Percentiles rank a stretch among this genome's conserved stretches.
Evolutionary conservation across 768 basidiomycete species (phyloP).

Genomic region (Cubamyces sp.): DNA sequence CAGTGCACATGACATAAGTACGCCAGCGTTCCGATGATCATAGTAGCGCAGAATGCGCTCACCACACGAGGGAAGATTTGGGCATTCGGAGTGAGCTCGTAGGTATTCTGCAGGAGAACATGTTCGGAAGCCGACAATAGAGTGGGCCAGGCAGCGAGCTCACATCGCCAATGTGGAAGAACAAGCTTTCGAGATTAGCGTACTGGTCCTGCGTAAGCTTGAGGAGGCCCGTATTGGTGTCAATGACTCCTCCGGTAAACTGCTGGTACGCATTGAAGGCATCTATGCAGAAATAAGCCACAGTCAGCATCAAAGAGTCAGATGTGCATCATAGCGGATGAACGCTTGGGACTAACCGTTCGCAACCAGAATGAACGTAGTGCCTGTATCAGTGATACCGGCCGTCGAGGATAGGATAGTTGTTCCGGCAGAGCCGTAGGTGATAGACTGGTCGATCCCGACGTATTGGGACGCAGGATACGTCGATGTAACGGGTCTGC

Average conservation of each 20-base stretch:
- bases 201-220: constrained; percentile 27
- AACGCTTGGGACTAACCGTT: constrained; percentile 24
- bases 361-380: constrained; percentile 39
- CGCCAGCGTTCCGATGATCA: no score
- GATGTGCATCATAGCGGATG: no score
- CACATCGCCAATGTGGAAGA: constrained; percentile 34
- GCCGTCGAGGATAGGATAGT: constrained; percentile 33
- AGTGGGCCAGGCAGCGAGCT: background rate
- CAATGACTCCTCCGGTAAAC: constrained; percentile 31
- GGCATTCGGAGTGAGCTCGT: constrained; percentile 36
- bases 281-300: constrained; percentile 22
- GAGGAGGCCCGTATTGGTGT: constrained; percentile 31
- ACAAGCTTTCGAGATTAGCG: constrained; percentile 27
- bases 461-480: constrained; percentile 38
- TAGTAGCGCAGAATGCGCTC: background rate
- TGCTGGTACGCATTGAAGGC: constrained; percentile 31
- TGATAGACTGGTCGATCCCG: constrained; percentile 42
- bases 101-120: constrained; percentile 16
- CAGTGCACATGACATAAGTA: background rate
- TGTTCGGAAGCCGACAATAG: background rate
- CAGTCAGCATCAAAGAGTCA: background rate
- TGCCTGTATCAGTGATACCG: constrained; percentile 45
- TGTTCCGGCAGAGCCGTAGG: constrained; percentile 32
- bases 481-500: constrained; percentile 37
- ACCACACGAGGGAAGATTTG: constrained; percentile 37